These are phyloP conservation scores for Kwoniella dejecticola DNA, from an alignment of 768 basidiomycete species.

Conservation along the genomic window DNA sequence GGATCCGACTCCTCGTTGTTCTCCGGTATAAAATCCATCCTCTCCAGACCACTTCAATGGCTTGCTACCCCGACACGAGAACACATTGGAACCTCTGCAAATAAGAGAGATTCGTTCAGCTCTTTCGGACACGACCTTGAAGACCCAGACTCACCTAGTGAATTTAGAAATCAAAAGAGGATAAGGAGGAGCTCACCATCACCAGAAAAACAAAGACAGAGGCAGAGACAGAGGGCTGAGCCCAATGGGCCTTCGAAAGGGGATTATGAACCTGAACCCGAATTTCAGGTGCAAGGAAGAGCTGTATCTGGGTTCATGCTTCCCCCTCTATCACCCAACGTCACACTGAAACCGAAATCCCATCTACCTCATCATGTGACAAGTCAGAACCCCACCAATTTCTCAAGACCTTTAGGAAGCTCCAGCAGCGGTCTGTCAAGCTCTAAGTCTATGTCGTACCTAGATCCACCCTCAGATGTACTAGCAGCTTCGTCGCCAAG, in stretches of 20 bases:
- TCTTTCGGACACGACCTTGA: conserved; percentile 29
- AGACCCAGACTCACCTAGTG: conserved; percentile 22
- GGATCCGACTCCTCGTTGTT: conserved; percentile 29
- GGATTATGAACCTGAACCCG: conserved; percentile 24
- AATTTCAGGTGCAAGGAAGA: conserved; percentile 18
- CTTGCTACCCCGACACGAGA: conserved; percentile 20
- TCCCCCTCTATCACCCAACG: conserved; percentile 27
- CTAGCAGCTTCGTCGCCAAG: conserved; percentile 15
- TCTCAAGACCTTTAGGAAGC: conserved; percentile 21
- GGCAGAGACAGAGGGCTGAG: too few species aligned
- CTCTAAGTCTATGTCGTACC: conserved; percentile 29
- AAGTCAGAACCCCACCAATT: conserved; percentile 18
- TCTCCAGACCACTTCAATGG: conserved; percentile 28
- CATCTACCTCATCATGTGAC: conserved; percentile 8
- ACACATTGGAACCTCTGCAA: not conserved
- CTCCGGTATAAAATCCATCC: conserved; percentile 18
- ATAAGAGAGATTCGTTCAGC: conserved; percentile 15
- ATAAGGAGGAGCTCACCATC: conserved; percentile 19
- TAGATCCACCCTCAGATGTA: conserved; percentile 25
- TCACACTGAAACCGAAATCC: conserved; percentile 27
- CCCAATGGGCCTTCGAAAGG: not conserved
- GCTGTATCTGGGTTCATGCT: conserved; percentile 29
- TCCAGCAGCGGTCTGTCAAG: conserved; percentile 3
- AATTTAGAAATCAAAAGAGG: conserved; percentile 14
- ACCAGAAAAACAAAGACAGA: conserved; percentile 13